These are phyloP conservation scores for Blumeriella jaapii DNA, from an alignment of 2,329 filamentous ascomycete genomes.

Conservation along the genomic window DNA sequence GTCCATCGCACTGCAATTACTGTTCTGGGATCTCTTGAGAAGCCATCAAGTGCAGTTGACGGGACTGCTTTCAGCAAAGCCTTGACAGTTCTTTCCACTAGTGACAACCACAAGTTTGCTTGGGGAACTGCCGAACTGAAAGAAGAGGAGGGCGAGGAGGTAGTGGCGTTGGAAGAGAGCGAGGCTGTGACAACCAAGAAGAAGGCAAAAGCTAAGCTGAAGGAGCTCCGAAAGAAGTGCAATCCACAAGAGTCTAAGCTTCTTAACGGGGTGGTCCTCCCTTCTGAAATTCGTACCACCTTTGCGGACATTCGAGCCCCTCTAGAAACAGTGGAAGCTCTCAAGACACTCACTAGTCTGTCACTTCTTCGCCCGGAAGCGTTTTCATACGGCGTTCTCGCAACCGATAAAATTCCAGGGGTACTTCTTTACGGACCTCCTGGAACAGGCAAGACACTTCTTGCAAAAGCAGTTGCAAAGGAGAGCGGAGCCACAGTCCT, in stretches of 20 bases:
- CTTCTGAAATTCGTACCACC: conserved; percentile 70
- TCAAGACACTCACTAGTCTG: conserved; percentile 80
- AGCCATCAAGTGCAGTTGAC: conserved; percentile 22
- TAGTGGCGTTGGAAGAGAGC: conserved; percentile 19
- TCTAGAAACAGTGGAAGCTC: conserved; percentile 68
- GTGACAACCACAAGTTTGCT: conserved; percentile 35
- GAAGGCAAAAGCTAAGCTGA: conserved; percentile 31
- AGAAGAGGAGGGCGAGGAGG: conserved; percentile 28
- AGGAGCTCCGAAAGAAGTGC: conserved; percentile 42
- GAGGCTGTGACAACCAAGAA: conserved; percentile 26
- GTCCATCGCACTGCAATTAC: conserved; percentile 47
- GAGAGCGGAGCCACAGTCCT: conserved; percentile 63
- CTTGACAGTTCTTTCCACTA: conserved; percentile 32
- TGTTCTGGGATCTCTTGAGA: conserved; percentile 33
- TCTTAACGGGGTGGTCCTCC: conserved; percentile 69
- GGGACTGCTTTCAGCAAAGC: conserved; percentile 29
- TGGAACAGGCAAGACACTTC: conserved; percentile 62
- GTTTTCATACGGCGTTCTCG: conserved; percentile 91
- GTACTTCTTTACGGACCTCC: conserved; percentile 81
- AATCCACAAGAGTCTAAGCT: conserved; percentile 76
- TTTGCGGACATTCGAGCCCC: conserved; percentile 82
- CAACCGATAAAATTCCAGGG: conserved; percentile 82
- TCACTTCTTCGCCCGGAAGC: conserved; percentile 82
- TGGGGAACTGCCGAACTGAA: conserved; percentile 33
- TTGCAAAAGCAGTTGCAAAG: conserved; percentile 58